Evolutionary conservation across 345 rosid genomes (phyloP).

Genomic region (Ceriops tagal): DNA sequence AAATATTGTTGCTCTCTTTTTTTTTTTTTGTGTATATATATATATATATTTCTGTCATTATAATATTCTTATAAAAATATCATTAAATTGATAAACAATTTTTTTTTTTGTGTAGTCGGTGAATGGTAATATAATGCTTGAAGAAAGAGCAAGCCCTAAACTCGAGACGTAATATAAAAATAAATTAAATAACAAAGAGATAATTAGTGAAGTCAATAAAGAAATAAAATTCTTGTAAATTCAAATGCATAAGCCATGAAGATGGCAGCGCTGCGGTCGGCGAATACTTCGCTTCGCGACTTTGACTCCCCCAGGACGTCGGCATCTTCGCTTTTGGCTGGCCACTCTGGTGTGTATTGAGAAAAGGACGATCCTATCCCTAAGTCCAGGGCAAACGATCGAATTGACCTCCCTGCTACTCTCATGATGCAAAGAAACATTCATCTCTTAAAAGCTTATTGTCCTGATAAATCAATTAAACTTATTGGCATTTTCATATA

Average conservation of each 20-base stretch:
- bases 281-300: conserved; percentile 71
- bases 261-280: conserved; percentile 78
- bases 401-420: too few relatives aligned
- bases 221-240: conserved; percentile 45
- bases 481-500: too few relatives aligned
- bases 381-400: too few relatives aligned
- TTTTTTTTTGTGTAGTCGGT: conserved; percentile 42
- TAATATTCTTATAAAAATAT: conserved; percentile 27
- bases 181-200: neutral
- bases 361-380: neutral
- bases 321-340: too few relatives aligned
- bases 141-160: conserved; percentile 28
- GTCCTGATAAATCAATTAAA: too few relatives aligned
- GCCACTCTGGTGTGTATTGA: neutral
- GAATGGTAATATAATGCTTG: conserved; percentile 35
- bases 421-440: too few relatives aligned
- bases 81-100: conserved; percentile 18
- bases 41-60: neutral
- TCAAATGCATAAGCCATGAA: conserved; percentile 48
- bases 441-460: too few relatives aligned
- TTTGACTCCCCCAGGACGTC: too few relatives aligned
- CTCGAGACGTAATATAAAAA: neutral
- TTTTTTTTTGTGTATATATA: neutral
- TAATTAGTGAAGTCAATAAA: neutral
- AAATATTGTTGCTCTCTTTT: neutral